Evolutionary conservation across 805 yeast genomes (phyloP).

Genomic region (Zygosaccharomyces kombuchaensis): DNA sequence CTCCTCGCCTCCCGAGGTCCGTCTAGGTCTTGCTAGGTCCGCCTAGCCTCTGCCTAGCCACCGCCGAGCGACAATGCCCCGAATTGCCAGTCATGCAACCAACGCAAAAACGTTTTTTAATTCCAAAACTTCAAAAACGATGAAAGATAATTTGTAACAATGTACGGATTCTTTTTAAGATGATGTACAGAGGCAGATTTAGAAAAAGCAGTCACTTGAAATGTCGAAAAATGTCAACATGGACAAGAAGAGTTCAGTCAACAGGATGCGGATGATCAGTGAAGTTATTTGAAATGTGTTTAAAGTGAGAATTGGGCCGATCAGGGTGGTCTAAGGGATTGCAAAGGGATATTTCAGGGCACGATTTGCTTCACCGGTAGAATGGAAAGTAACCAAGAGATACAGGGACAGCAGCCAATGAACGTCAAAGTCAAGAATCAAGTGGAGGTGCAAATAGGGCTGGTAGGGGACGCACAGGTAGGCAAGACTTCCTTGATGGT

Average conservation of each 20-base stretch:
- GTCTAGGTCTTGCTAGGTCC: too few relatives aligned
- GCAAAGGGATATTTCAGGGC: not conserved
- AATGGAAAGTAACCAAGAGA: not conserved
- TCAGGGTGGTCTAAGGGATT: not conserved
- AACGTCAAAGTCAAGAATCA: conserved; percentile 19
- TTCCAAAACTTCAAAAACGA: not conserved
- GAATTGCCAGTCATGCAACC: too few relatives aligned
- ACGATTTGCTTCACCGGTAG: not conserved
- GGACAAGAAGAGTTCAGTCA: conserved; percentile 1
- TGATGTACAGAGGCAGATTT: not conserved
- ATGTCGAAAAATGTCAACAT: conserved; percentile 6
- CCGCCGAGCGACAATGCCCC: not conserved
- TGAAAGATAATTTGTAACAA: not conserved
- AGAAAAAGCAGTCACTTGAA: conserved; percentile 10
- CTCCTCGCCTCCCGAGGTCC: not conserved
- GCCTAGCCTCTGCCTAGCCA: not conserved
- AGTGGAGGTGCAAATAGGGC: conserved; percentile 67
- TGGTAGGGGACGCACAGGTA: conserved; percentile 92
- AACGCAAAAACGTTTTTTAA: not conserved
- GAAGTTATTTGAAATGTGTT: not conserved
- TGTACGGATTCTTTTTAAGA: not conserved
- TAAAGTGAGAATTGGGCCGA: not conserved
- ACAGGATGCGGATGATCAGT: not conserved
- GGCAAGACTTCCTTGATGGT: conserved; percentile 97
- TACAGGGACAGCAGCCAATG: conserved; percentile 8